These are phyloP conservation scores for Penstemon newberryi DNA, from an alignment of 257 asterid species.

Conservation along the genomic window DNA sequence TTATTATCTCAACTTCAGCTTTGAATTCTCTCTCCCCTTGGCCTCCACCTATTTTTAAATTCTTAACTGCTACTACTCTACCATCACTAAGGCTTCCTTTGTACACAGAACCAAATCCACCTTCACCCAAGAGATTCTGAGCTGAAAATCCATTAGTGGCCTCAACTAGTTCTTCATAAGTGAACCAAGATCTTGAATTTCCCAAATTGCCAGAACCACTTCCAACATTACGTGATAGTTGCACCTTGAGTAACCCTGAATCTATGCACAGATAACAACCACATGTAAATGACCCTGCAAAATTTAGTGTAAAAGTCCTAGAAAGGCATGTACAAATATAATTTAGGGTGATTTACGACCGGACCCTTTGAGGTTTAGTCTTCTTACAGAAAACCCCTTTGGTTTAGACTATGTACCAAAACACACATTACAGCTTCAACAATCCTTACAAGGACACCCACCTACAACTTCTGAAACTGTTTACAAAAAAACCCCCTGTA, in stretches of 20 bases:
- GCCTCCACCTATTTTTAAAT: slow-evolving; percentile 69
- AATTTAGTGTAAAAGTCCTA: slow-evolving; percentile 7
- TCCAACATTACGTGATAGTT: slow-evolving; percentile 41
- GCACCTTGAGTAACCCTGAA: slow-evolving; percentile 54
- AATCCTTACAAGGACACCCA: too few relatives aligned
- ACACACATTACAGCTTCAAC: too few relatives aligned
- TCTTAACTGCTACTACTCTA: slow-evolving; percentile 88
- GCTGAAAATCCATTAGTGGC: slow-evolving; percentile 77
- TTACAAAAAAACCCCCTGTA: too few relatives aligned
- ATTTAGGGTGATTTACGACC: too few relatives aligned
- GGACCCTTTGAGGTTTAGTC: too few relatives aligned
- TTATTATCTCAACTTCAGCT: slow-evolving; percentile 93
- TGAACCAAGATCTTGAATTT: slow-evolving; percentile 68
- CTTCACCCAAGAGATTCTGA: slow-evolving; percentile 78
- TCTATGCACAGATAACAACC: slow-evolving; percentile 45
- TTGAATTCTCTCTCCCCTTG: slow-evolving; percentile 95
- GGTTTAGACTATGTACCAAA: too few relatives aligned
- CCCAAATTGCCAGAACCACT: slow-evolving; percentile 55
- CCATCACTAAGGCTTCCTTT: slow-evolving; percentile 80
- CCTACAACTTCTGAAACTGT: too few relatives aligned
- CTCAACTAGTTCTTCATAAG: slow-evolving; percentile 62
- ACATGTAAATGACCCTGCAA: slow-evolving; percentile 21
- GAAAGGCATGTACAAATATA: neutral
- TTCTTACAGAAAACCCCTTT: too few relatives aligned
- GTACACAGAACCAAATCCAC: slow-evolving; percentile 93